phyloP scores from a whole-genome alignment of 2,329 filamentous ascomycete species.

The Parascedosporium putredinis region DNA sequence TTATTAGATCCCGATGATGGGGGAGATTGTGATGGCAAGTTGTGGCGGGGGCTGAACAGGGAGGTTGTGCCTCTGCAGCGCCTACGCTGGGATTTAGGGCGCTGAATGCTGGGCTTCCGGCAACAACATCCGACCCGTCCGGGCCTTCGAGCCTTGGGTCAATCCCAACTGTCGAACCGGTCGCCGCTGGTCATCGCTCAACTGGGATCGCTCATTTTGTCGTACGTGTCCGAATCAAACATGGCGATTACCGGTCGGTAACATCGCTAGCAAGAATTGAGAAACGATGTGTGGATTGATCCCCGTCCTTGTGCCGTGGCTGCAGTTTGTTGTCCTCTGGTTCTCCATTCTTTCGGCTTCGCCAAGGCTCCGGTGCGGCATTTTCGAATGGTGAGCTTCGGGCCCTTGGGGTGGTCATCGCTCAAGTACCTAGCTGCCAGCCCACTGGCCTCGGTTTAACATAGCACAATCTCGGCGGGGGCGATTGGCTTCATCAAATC shows the following conservation, averaged over 20 bases:
- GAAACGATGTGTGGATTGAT: not conserved
- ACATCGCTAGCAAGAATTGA: not conserved
- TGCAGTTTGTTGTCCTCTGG: not conserved
- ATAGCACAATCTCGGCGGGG: too few relatives aligned
- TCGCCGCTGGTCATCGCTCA: not conserved
- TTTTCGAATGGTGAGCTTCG: not conserved
- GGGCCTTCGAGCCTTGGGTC: not conserved
- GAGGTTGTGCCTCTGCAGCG: constrained; percentile 1
- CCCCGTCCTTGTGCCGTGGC: not conserved
- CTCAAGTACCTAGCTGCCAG: too few relatives aligned
- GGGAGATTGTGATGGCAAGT: constrained; percentile 1
- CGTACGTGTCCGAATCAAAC: not conserved
- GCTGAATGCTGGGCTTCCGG: not conserved
- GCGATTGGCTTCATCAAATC: too few relatives aligned
- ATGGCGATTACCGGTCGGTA: not conserved
- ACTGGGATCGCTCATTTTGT: not conserved
- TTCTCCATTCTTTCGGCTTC: not conserved
- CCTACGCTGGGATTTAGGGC: not conserved
- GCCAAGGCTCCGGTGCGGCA: not conserved
- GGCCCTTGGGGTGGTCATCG: too few relatives aligned
- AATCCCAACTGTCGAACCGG: not conserved
- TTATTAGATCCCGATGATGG: not conserved
- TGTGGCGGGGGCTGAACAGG: constrained; percentile 3
- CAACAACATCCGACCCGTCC: constrained; percentile 6
- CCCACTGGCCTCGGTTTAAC: too few relatives aligned